These are phyloP conservation scores for Aspergillus oerlinghausenensis DNA, from an alignment of 2,329 filamentous ascomycete genomes.

Conservation along the genomic window DNA sequence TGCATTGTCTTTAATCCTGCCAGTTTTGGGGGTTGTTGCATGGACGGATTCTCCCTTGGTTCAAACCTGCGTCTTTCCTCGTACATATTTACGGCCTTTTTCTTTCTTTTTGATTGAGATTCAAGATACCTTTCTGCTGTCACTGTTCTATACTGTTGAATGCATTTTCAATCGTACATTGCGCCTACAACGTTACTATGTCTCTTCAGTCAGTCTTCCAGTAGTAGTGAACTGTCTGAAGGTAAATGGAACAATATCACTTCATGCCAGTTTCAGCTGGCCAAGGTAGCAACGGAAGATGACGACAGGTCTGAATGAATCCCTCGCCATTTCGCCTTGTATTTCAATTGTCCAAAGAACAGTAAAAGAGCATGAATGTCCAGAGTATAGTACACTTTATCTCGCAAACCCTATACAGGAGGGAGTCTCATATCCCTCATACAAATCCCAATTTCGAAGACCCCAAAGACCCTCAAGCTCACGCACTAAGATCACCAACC, in stretches of 20 bases:
- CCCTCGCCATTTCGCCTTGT: no score
- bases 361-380: background rate
- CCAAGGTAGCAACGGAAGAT: background rate
- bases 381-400: background rate
- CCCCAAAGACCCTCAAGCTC: background rate
- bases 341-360: background rate
- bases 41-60: background rate
- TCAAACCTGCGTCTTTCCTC: background rate
- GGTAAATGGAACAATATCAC: background rate
- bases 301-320: background rate
- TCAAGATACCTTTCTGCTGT: background rate
- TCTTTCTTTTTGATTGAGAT: background rate
- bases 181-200: background rate
- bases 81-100: constrained; percentile 1
- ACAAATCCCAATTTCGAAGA: background rate
- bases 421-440: background rate
- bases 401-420: background rate
- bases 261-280: background rate
- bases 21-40: background rate
- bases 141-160: background rate
- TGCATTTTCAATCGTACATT: background rate
- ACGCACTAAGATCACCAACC: background rate
- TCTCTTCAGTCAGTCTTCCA: background rate
- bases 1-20: background rate
- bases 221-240: background rate